Evolutionary conservation across 208 protist genomes (phyloP).

Genomic region (Acanthamoeba lenticulata): DNA sequence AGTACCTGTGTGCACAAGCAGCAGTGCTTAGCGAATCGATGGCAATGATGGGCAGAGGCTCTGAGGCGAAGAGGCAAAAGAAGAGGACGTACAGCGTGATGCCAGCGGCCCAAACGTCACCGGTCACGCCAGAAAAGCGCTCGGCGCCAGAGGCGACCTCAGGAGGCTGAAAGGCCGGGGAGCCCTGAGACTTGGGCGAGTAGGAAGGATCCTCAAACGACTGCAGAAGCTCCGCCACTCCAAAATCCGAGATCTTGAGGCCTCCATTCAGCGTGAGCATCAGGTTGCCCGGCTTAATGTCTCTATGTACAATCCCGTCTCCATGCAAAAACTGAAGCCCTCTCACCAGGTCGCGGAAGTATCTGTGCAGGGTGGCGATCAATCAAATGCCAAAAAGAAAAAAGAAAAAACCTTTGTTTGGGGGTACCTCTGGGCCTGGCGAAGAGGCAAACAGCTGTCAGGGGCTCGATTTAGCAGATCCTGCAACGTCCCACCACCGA

Average conservation of each 20-base stretch:
- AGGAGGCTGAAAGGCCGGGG: slow-evolving; percentile 54
- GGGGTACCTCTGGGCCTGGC: slow-evolving; percentile 17
- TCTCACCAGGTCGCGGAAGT: slow-evolving; percentile 43
- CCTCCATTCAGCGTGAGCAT: slow-evolving; percentile 33
- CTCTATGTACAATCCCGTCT: slow-evolving; percentile 65
- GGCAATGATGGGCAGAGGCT: neutral
- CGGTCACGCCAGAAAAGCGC: slow-evolving; percentile 59
- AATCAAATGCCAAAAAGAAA: neutral
- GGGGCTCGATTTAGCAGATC: slow-evolving; percentile 58
- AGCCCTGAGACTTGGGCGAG: slow-evolving; percentile 56
- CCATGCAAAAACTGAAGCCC: slow-evolving; percentile 45
- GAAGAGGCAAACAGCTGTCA: slow-evolving; percentile 4
- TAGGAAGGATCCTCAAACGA: slow-evolving; percentile 60
- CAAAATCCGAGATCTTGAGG: slow-evolving; percentile 61
- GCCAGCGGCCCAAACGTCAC: slow-evolving; percentile 60
- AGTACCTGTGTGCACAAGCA: neutral
- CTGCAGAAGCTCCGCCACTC: slow-evolving; percentile 25
- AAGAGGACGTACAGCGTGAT: slow-evolving; percentile 10
- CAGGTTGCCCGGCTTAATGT: slow-evolving; percentile 65
- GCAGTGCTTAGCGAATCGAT: neutral
- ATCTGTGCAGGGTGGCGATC: neutral
- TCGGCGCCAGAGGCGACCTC: slow-evolving; percentile 59
- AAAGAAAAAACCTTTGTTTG: too few species aligned
- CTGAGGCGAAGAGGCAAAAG: neutral
- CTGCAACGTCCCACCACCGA: slow-evolving; percentile 55